phyloP scores from a whole-genome alignment of 2,329 filamentous ascomycete genomes.

The Clonostachys solani region DNA sequence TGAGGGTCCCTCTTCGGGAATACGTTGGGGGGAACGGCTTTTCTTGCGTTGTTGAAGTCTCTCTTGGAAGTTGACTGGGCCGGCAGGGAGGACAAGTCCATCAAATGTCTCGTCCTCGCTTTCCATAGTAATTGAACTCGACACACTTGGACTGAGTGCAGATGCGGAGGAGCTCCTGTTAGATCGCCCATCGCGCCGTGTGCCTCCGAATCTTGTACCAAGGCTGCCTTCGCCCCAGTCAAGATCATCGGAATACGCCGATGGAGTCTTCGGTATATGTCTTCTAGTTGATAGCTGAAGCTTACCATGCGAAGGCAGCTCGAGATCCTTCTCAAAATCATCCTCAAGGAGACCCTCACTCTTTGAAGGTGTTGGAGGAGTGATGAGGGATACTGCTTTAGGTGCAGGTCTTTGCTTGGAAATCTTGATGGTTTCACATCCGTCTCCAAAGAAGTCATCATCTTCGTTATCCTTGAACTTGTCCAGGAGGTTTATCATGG shows the following conservation, averaged over 20 bases:
- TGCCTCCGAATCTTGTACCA: constrained; percentile 86
- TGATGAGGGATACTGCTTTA: constrained; percentile 48
- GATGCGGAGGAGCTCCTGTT: constrained; percentile 83
- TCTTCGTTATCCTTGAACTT: constrained; percentile 61
- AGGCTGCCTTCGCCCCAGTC: constrained; percentile 94
- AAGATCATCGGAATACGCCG: constrained; percentile 66
- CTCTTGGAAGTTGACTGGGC: constrained; percentile 78
- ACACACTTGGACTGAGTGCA: constrained; percentile 85
- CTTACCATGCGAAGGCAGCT: constrained; percentile 63
- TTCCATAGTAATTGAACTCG: constrained; percentile 85
- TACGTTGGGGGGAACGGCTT: constrained; percentile 49
- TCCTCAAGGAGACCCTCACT: constrained; percentile 38
- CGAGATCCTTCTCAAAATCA: constrained; percentile 69
- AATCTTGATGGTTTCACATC: constrained; percentile 63
- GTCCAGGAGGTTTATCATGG: constrained; percentile 35
- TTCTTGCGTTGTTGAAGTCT: constrained; percentile 70
- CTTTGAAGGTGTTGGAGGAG: constrained; percentile 50
- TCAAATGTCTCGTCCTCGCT: constrained; percentile 92
- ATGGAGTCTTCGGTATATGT: constrained; percentile 61
- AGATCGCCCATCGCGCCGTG: constrained; percentile 72
- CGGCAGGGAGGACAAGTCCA: constrained; percentile 79
- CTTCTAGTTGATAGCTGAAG: constrained; percentile 58
- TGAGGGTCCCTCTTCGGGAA: constrained; percentile 2
- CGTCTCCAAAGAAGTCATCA: constrained; percentile 61
- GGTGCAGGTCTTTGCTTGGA: constrained; percentile 51